phyloP scores from a whole-genome alignment of 352 stramenopile genomes.

The Phytophthora melonis region DNA sequence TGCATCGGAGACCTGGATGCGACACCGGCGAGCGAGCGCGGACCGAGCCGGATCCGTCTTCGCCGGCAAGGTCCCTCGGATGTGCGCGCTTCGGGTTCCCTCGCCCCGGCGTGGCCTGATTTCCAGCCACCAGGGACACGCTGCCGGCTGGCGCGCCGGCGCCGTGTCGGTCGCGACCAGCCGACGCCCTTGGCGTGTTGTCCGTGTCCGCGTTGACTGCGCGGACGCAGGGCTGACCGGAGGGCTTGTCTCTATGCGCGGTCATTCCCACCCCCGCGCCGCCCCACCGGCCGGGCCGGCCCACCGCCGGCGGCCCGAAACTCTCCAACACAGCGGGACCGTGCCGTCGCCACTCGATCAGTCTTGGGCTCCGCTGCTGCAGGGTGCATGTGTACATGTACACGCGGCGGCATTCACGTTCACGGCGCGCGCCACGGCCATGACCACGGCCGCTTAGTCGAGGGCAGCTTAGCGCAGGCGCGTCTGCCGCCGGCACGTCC shows the following conservation, averaged over 20 bases:
- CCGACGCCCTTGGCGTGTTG: slow-evolving; percentile 27
- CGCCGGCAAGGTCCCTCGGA: slow-evolving; percentile 44
- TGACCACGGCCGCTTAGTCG: slow-evolving; percentile 24
- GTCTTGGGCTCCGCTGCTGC: slow-evolving; percentile 9
- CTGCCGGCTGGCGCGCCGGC: slow-evolving; percentile 26
- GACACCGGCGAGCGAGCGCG: slow-evolving; percentile 15
- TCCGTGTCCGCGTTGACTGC: slow-evolving; percentile 33
- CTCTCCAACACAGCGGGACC: slow-evolving; percentile 1
- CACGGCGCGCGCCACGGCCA: neutral
- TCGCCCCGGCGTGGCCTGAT: slow-evolving; percentile 20
- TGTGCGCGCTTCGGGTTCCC: slow-evolving; percentile 30
- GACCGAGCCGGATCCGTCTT: slow-evolving; percentile 21
- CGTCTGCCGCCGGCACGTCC: slow-evolving; percentile 18
- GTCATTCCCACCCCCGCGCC: slow-evolving; percentile 30
- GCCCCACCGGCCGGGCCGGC: neutral
- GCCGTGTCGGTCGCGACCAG: slow-evolving; percentile 23
- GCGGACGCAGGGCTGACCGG: slow-evolving; percentile 14
- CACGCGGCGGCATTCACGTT: neutral
- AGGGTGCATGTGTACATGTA: neutral
- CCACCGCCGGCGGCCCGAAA: neutral
- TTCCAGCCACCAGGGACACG: slow-evolving; percentile 41
- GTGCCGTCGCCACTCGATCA: slow-evolving; percentile 39
- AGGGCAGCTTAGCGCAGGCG: neutral
- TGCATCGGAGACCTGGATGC: slow-evolving; percentile 5
- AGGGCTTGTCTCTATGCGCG: slow-evolving; percentile 34